Percentiles rank a stretch among this genome's conserved stretches.
Conservation (phyloP, 2,329 filamentous ascomycete genomes). For the Aspergillus ochraceoroseus region DNA sequence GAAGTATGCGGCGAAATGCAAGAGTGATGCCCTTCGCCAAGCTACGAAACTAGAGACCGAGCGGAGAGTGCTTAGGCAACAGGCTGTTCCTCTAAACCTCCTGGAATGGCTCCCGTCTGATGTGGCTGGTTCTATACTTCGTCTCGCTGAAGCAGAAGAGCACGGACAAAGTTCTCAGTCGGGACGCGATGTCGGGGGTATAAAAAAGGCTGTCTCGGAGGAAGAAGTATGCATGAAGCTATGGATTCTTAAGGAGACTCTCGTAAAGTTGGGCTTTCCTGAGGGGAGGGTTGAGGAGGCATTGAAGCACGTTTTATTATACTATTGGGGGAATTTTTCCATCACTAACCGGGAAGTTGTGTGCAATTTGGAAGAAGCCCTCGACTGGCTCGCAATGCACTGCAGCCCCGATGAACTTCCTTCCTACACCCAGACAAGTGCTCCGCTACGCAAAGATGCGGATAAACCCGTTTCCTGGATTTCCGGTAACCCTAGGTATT, state of each 20-base stretch:
- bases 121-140: constrained; percentile 69
- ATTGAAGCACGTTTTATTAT: constrained; percentile 62
- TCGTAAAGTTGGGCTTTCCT: constrained; percentile 65
- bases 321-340: constrained; percentile 57
- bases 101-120: constrained; percentile 76
- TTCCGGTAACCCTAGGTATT: constrained; percentile 28
- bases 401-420: constrained; percentile 65
- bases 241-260: constrained; percentile 75
- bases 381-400: constrained; percentile 86
- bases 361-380: constrained; percentile 80
- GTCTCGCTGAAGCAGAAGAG: constrained; percentile 49
- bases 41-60: constrained; percentile 77
- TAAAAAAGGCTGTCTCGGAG: constrained; percentile 53
- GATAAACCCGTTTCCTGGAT: constrained; percentile 37
- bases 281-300: constrained; percentile 58
- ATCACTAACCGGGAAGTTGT: constrained; percentile 58
- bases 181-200: constrained; percentile 23
- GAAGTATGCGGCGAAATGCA: constrained; percentile 71
- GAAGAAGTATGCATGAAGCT: constrained; percentile 74
- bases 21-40: constrained; percentile 73
- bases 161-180: constrained; percentile 35
- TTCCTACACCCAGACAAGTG: constrained; percentile 56
- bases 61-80: constrained; percentile 70
- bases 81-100: constrained; percentile 68
- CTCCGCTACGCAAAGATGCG: constrained; percentile 27